Conservation (phyloP, 1,284 basidiomycete species). For the Schizophyllum amplum region DNA sequence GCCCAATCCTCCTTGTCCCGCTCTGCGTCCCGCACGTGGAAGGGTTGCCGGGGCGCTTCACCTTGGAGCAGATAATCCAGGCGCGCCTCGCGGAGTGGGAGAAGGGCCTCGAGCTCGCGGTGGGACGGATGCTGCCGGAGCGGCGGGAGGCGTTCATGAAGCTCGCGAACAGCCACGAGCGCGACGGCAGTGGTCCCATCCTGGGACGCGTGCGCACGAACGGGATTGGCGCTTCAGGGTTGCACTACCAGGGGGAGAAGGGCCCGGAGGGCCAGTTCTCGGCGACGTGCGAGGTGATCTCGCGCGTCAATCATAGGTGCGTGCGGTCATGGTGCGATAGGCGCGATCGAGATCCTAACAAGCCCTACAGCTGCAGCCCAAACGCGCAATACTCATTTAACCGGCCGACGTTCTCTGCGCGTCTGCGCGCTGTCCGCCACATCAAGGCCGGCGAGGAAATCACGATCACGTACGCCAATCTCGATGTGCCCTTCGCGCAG, state of each 20-base stretch:
- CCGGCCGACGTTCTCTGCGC: constrained; percentile 20
- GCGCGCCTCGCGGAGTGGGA: not conserved
- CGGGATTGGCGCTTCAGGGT: not conserved
- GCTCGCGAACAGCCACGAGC: constrained; percentile 9
- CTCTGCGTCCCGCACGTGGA: not conserved
- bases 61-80: constrained; percentile 5
- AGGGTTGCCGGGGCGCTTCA: not conserved
- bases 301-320: constrained; percentile 15
- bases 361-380: constrained; percentile 18
- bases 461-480: constrained; percentile 19
- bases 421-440: constrained; percentile 20
- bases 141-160: constrained; percentile 8
- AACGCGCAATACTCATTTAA: constrained; percentile 21
- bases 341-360: not conserved
- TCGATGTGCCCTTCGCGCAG: constrained; percentile 4
- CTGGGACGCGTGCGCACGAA: constrained; percentile 11
- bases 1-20: constrained; percentile 6
- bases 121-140: constrained; percentile 10
- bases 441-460: constrained; percentile 27
- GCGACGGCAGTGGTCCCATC: constrained; percentile 9
- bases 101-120: not conserved
- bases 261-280: not conserved
- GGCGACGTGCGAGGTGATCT: constrained; percentile 4
- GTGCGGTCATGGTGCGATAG: not conserved
- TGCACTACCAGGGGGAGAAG: not conserved